Base-by-base conservation (phyloP, 805 yeast genomes). In the Zygosaccharomyces siamensis region DNA sequence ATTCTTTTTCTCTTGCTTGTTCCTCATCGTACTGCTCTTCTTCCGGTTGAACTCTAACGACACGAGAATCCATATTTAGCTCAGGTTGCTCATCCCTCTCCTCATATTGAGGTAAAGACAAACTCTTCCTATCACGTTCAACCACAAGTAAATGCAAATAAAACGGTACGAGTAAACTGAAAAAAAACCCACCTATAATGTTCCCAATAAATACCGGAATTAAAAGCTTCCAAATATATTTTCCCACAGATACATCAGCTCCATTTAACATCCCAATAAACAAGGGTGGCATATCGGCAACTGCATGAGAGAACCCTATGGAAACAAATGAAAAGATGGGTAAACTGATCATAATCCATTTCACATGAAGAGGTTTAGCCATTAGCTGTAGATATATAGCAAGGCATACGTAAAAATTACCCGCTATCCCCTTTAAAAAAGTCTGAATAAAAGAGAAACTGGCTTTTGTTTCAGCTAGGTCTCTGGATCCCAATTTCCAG, bases 31-130 rank as follows among this genome's bases (percentile, higher is more conserved):
- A 43, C 20, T 31, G 36, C 30, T 51, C 49, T 23, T 53, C 51
- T 5, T 23, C 26, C 0, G 68, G 50, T 33, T 68, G 52, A 7
- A 75, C 70, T 50, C 86, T 75, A 2, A 86, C 85, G 8, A 86
- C 92, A 69, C 93, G 77, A 4, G 92, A 84, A 63, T 86, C 95
- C 71, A 79, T 75, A 57, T 81, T 82, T 51, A 84, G 67, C 58
- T 84, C 86, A 3, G 95, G 93, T 56, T 84, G 92, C 64, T 86
- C 93, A 66, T 86, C 95, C 56, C 80, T 75, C 46, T 81, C 80
- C 36, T 84, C 92, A 57, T 77, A 85, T 36, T 72, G 68, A 1
- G 95, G 95, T 51, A 86, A 72, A 23, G 81, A 74, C 62, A 86
- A 69, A 39, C 71, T 60, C 53, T 73, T 74, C 64, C 80, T 78